Percentiles rank a stretch among this genome's conserved stretches.
Evolutionary conservation across 768 basidiomycete genomes (phyloP).

Genomic region (Lactarius akahatsu): DNA sequence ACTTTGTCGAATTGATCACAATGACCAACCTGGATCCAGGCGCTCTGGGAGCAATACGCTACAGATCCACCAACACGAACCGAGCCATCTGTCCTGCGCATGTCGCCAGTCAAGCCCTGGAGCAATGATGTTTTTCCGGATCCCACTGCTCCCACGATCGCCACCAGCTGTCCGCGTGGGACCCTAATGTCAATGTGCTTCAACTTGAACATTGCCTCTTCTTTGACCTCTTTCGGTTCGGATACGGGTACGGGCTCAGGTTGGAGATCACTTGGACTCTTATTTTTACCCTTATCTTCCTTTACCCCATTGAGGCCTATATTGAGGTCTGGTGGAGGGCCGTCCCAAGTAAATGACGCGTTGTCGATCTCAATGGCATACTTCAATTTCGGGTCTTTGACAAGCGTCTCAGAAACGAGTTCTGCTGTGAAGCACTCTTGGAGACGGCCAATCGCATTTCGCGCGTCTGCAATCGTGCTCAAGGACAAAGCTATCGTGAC

Average conservation of each 20-base stretch:
- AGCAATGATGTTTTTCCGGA: conserved; percentile 68
- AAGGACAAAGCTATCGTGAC: conserved; percentile 56
- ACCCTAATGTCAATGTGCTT: conserved; percentile 63
- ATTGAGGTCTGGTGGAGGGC: conserved; percentile 54
- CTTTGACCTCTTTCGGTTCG: conserved; percentile 36
- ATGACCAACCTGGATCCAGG: conserved; percentile 77
- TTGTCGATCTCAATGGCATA: conserved; percentile 64
- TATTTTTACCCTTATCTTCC: conserved; percentile 29
- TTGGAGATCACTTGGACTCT: conserved; percentile 6
- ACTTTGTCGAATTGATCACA: conserved; percentile 14
- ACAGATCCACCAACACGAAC: conserved; percentile 74
- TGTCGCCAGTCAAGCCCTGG: conserved; percentile 79
- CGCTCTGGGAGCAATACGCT: conserved; percentile 83
- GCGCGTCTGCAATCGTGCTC: conserved; percentile 80
- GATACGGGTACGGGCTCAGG: conserved; percentile 15
- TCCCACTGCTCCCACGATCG: conserved; percentile 80
- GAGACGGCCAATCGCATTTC: conserved; percentile 75
- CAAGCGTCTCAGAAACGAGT: conserved; percentile 56
- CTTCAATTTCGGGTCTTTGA: conserved; percentile 53
- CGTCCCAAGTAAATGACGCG: conserved; percentile 87
- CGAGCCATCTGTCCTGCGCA: conserved; percentile 66
- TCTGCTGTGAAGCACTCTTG: conserved; percentile 85
- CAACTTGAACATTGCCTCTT: conserved; percentile 57
- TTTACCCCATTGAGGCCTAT: conserved; percentile 42
- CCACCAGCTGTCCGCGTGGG: conserved; percentile 74